A percentile compares a stretch with the other conserved stretches of the same genome.
Evolutionary conservation across 768 basidiomycete genomes (phyloP).

Genomic region (Mrakia frigida): DNA sequence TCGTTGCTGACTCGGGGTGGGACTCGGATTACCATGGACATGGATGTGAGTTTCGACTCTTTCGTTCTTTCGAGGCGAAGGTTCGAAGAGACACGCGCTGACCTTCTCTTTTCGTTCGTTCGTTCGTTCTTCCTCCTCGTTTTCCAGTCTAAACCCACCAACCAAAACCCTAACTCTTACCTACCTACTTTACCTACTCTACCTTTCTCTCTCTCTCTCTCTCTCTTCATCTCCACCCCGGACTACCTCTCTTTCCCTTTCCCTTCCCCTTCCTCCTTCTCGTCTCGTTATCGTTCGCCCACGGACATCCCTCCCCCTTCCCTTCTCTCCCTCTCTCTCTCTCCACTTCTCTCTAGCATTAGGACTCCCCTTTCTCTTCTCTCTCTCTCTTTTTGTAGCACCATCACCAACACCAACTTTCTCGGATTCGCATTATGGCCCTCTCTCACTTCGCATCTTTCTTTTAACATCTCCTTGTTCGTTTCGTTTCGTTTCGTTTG

Average conservation of each 20-base stretch:
- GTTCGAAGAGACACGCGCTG: neutral
- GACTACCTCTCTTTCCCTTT: neutral
- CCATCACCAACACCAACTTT: neutral
- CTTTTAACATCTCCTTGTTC: too few species aligned
- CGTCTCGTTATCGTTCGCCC: neutral
- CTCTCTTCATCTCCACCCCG: neutral
- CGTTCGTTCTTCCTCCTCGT: neutral
- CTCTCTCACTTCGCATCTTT: too few species aligned
- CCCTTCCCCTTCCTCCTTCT: neutral
- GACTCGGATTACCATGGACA: constrained; percentile 31
- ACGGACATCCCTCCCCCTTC: neutral
- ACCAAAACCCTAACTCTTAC: too few species aligned
- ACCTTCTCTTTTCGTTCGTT: neutral
- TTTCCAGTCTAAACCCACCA: neutral
- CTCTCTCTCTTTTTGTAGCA: neutral
- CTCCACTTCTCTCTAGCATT: too few species aligned
- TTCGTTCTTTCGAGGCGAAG: neutral
- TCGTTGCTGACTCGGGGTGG: constrained; percentile 26
- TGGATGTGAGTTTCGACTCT: constrained; percentile 11
- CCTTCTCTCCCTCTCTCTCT: neutral
- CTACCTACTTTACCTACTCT: neutral
- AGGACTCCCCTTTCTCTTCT: neutral
- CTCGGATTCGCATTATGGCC: neutral
- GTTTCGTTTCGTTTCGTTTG: too few species aligned
- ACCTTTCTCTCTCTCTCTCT: neutral